These are phyloP conservation scores for Hypoxylon sp. DNA, from an alignment of 2,329 filamentous ascomycete species.

Conservation along the genomic window DNA sequence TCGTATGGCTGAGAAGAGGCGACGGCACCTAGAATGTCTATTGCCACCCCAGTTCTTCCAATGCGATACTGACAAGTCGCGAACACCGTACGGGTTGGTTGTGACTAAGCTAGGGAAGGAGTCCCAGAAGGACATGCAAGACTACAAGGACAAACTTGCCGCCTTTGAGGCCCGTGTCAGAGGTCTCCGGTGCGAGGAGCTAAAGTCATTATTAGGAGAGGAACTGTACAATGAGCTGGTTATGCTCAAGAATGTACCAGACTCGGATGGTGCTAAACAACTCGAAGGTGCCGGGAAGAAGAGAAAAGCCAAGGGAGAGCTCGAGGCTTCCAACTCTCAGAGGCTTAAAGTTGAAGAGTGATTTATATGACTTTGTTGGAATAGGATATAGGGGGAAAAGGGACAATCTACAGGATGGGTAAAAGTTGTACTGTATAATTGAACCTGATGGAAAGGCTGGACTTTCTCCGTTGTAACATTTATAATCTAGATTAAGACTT, in stretches of 20 bases:
- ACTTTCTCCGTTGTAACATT: background rate
- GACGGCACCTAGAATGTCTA: constrained; percentile 6
- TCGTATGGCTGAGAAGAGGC: background rate
- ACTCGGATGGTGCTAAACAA: background rate
- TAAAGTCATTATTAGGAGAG: constrained; percentile 34
- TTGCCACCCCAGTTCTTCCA: constrained; percentile 7
- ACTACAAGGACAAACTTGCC: background rate
- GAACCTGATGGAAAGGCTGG: background rate
- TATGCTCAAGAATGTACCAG: constrained; percentile 13
- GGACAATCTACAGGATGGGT: background rate
- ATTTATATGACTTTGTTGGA: background rate
- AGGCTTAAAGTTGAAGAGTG: constrained; percentile 20
- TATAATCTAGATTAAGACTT: background rate
- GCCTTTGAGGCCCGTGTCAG: background rate
- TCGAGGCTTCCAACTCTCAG: constrained; percentile 19
- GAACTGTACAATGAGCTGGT: constrained; percentile 32
- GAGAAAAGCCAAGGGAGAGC: constrained; percentile 30
- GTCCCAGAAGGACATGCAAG: constrained; percentile 14
- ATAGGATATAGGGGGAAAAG: background rate
- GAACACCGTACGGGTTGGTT: background rate
- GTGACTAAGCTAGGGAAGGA: constrained; percentile 31
- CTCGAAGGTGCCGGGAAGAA: constrained; percentile 7
- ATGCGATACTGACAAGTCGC: background rate
- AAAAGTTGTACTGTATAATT: background rate
- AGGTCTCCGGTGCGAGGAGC: constrained; percentile 22